Conservation (phyloP, 106 monocot species). For the Dendrobium chrysotoxum region DNA sequence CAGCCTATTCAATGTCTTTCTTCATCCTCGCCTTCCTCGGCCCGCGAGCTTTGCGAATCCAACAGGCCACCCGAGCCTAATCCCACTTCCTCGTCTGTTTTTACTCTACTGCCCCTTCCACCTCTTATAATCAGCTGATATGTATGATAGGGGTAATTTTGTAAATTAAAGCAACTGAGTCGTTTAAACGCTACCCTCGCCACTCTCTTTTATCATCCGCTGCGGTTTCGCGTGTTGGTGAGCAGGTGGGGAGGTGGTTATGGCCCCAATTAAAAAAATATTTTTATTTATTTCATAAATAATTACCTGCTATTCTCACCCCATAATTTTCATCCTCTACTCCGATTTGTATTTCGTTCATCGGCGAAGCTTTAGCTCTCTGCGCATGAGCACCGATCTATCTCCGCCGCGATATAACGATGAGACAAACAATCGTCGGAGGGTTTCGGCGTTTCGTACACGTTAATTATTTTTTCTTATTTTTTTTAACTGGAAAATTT, state of each 20-base stretch:
- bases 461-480: neutral
- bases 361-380: too few species aligned
- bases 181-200: too few species aligned
- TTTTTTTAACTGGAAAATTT: neutral
- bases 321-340: neutral
- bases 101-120: neutral
- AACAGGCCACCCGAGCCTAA: neutral
- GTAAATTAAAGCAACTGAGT: neutral
- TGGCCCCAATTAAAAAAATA: neutral
- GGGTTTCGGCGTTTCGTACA: neutral
- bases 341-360: neutral
- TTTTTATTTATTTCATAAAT: too few species aligned
- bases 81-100: neutral
- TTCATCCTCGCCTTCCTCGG: neutral
- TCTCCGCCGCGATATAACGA: neutral
- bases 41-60: neutral
- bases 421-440: neutral
- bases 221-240: neutral
- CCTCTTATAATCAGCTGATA: neutral
- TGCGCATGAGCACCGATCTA: too few species aligned
- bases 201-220: neutral
- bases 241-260: slow-evolving; percentile 5
- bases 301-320: neutral
- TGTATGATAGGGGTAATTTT: neutral
- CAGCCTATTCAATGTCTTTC: neutral